Conservation (phyloP, 768 basidiomycete species). For the Coprinellus micaceus region DNA sequence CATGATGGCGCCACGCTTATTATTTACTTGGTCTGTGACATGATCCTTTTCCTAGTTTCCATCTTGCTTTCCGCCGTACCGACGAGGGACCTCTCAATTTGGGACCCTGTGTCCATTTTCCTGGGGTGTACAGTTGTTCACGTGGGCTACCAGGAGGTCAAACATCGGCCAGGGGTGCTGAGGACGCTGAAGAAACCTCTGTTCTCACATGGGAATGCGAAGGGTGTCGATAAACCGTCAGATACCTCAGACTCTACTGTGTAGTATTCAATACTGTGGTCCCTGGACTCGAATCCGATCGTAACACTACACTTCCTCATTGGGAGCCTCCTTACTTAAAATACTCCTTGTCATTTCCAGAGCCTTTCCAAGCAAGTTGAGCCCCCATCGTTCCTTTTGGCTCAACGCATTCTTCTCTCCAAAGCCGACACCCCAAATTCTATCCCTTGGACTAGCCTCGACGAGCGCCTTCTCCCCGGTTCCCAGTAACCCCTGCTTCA, state of each 20-base stretch:
- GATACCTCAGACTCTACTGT: too few species aligned
- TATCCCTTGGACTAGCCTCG: constrained; percentile 57
- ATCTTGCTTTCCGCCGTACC: neutral
- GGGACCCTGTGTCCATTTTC: neutral
- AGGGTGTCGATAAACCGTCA: too few species aligned
- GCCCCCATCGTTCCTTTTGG: constrained; percentile 45
- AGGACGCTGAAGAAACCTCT: neutral
- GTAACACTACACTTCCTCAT: too few species aligned
- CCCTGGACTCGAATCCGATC: too few species aligned
- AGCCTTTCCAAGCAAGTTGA: constrained; percentile 53
- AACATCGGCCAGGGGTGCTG: neutral
- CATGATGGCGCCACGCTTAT: neutral
- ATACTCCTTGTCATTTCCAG: constrained; percentile 38
- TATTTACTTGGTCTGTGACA: neutral
- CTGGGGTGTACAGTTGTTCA: neutral
- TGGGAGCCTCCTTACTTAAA: constrained; percentile 25
- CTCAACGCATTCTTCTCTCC: constrained; percentile 45
- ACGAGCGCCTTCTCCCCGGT: constrained; percentile 49
- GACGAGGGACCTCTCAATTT: neutral
- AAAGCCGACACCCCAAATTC: constrained; percentile 64
- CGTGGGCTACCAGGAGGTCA: neutral
- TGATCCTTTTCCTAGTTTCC: neutral
- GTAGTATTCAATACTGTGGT: too few species aligned
- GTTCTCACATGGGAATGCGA: neutral
- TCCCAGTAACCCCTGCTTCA: constrained; percentile 37